Evolutionary conservation across 2,329 filamentous ascomycete genomes (phyloP).

Genomic region (Fusarium algeriense): DNA sequence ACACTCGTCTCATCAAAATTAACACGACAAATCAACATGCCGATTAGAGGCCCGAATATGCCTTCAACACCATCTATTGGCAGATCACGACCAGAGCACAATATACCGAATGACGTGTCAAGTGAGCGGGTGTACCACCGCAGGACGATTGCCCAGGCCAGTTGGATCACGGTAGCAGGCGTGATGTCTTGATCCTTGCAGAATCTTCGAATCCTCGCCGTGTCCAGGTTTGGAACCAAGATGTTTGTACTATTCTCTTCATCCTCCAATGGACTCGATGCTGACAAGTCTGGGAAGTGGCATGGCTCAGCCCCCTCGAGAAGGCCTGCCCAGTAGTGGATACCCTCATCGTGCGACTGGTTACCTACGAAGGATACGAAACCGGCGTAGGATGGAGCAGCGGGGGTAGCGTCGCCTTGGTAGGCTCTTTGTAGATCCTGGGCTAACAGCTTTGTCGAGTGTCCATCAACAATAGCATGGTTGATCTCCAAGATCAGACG

Average conservation of each 20-base stretch:
- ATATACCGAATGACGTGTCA: constrained; percentile 5
- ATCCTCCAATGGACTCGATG: background rate
- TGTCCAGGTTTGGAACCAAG: background rate
- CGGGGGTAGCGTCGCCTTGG: background rate
- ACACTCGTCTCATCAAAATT: background rate
- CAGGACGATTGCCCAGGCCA: constrained; percentile 8
- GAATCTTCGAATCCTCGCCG: background rate
- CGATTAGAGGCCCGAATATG: constrained; percentile 2
- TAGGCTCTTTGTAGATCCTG: background rate
- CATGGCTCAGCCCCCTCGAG: constrained; percentile 2
- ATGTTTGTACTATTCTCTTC: background rate
- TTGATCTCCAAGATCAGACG: constrained; percentile 7
- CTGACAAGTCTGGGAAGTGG: constrained; percentile 9
- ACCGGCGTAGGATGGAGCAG: background rate
- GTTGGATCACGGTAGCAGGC: constrained; percentile 1
- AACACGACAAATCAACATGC: constrained; percentile 3
- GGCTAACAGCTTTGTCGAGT: background rate
- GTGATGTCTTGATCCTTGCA: constrained; percentile 8
- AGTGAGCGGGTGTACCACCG: constrained; percentile 11
- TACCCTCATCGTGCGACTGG: background rate
- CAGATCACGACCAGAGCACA: constrained; percentile 7
- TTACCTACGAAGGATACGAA: background rate
- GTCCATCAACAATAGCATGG: constrained; percentile 9
- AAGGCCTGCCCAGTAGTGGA: background rate
- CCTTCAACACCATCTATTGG: background rate